These are phyloP conservation scores for Leccinum subgranulosum DNA, from an alignment of 768 basidiomycete genomes.

Conservation along the genomic window DNA sequence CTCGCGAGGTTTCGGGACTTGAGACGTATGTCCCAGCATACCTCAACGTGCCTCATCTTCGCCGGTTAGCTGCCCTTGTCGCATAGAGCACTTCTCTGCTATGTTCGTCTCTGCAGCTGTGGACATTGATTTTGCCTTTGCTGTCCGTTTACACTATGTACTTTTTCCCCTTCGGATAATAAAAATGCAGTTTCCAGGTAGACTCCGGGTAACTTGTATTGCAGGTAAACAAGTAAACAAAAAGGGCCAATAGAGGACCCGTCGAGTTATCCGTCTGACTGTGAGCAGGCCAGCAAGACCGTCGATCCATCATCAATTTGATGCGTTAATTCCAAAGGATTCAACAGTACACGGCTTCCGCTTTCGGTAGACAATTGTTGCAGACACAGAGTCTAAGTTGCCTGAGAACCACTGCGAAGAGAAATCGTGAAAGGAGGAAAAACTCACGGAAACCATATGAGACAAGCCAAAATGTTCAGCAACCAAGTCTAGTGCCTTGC, in stretches of 20 bases:
- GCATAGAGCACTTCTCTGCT: conserved; percentile 41
- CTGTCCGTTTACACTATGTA: conserved; percentile 22
- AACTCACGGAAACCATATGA: conserved; percentile 12
- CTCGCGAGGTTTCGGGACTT: conserved; percentile 91
- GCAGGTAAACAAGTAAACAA: background rate
- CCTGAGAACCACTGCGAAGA: conserved; percentile 19
- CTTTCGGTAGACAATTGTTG: conserved; percentile 25
- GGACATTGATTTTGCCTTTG: conserved; percentile 12
- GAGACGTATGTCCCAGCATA: conserved; percentile 97
- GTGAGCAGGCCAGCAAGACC: conserved; percentile 15
- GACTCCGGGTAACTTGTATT: background rate
- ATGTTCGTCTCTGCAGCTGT: background rate
- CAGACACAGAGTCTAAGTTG: conserved; percentile 43
- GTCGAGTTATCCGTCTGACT: background rate
- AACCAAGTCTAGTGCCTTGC: conserved; percentile 60
- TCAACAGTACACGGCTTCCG: conserved; percentile 36
- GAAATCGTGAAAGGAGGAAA: background rate
- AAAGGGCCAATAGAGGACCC: background rate
- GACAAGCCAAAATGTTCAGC: conserved; percentile 23
- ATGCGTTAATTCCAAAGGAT: conserved; percentile 44
- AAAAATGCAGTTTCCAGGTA: conserved; percentile 2
- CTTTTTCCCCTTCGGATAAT: conserved; percentile 15
- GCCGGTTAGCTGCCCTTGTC: conserved; percentile 83
- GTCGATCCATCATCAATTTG: conserved; percentile 55
- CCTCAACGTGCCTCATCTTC: conserved; percentile 84